Evolutionary conservation across 768 basidiomycete genomes (phyloP).

Genomic region (Boletus rubropictus): DNA sequence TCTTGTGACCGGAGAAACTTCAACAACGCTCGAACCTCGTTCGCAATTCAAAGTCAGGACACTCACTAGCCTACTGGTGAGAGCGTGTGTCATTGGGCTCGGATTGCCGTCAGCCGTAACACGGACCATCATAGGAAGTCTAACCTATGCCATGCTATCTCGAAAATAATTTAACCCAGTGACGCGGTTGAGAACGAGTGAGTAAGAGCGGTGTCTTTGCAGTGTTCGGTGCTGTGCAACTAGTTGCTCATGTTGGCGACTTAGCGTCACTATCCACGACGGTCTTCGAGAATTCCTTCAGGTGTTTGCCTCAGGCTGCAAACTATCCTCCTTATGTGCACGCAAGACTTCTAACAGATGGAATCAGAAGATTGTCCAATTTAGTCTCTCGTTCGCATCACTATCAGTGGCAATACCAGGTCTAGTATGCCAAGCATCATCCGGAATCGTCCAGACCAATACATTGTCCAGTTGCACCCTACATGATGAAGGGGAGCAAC

Average conservation of each 20-base stretch:
- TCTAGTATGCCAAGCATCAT: conserved; percentile 2
- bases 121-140: conserved; percentile 9
- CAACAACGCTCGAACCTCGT: conserved; percentile 27
- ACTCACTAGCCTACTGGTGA: conserved; percentile 15
- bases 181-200: conserved; percentile 6
- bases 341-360: conserved; percentile 10
- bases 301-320: background rate
- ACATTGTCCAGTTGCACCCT: conserved; percentile 7
- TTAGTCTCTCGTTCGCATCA: background rate
- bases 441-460: conserved; percentile 1
- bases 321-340: conserved; percentile 3
- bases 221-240: conserved; percentile 18
- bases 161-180: conserved; percentile 18
- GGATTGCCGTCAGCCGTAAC: conserved; percentile 17
- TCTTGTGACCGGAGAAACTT: conserved; percentile 16
- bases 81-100: conserved; percentile 10
- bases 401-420: conserved; percentile 2
- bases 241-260: conserved; percentile 7
- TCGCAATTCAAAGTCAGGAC: conserved; percentile 27
- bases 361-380: conserved; percentile 11
- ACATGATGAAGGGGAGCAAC: conserved; percentile 1
- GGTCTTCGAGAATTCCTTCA: conserved; percentile 11
- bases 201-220: conserved; percentile 13
- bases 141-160: conserved; percentile 12
- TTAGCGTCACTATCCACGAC: conserved; percentile 6